Conservation (phyloP, 345 rosid species). For the Eucalyptus curtisii region DNA sequence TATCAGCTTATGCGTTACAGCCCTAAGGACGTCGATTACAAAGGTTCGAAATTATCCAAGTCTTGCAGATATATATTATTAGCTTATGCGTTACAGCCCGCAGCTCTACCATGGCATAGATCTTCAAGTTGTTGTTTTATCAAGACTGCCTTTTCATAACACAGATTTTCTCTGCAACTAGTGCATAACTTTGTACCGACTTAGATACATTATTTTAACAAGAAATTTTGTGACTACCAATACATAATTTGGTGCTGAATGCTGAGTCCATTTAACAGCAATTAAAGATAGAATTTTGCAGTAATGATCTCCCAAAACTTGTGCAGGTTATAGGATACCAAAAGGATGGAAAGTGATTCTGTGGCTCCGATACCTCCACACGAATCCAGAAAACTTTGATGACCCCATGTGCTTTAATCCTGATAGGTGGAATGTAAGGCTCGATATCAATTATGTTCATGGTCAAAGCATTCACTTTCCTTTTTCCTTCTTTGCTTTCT, state of each 20-base stretch:
- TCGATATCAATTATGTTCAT: not conserved
- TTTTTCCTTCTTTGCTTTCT: not conserved
- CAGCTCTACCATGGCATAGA: not conserved
- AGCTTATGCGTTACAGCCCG: not conserved
- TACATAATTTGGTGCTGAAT: not conserved
- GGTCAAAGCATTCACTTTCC: not conserved
- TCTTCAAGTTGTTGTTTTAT: not conserved
- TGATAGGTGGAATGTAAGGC: constrained; percentile 24
- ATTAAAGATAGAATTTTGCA: not conserved
- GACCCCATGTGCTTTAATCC: constrained; percentile 35
- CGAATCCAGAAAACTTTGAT: not conserved
- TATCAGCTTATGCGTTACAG: too few species aligned
- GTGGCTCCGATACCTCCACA: constrained; percentile 24
- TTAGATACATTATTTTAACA: not conserved
- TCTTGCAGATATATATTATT: not conserved
- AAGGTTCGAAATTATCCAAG: not conserved
- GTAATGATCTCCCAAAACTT: not conserved
- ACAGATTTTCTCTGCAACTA: not conserved
- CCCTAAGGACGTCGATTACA: not conserved
- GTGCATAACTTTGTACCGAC: constrained; percentile 5
- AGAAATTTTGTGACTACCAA: not conserved
- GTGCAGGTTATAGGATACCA: constrained; percentile 26
- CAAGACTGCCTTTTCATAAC: not conserved
- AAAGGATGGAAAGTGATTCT: constrained; percentile 22
- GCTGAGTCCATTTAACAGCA: not conserved